Evolutionary conservation across 306 rosid genomes (phyloP).

Genomic region (Psophocarpus tetragonolobus): DNA sequence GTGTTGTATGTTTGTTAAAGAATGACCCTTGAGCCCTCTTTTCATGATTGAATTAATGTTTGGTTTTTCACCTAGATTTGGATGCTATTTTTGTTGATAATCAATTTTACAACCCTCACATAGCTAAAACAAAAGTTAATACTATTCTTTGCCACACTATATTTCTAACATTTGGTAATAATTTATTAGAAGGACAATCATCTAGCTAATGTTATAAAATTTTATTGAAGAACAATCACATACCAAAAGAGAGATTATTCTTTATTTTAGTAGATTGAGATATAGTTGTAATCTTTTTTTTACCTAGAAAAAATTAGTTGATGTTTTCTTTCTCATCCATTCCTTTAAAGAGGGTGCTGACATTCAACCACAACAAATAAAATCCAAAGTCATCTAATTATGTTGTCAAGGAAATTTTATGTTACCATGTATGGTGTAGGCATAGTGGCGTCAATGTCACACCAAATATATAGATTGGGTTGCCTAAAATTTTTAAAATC

Average conservation of each 20-base stretch:
- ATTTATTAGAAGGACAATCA: no score
- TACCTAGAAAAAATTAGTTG: not conserved
- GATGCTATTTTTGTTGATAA: not conserved
- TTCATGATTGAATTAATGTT: not conserved
- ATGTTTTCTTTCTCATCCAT: not conserved
- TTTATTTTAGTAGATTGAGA: no score
- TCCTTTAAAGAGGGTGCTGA: not conserved
- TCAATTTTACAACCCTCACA: not conserved
- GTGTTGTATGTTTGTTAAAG: not conserved
- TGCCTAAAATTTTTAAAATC: not conserved
- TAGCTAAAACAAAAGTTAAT: no score
- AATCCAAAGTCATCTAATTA: not conserved
- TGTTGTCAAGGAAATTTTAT: not conserved
- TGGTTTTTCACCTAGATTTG: constrained; percentile 1
- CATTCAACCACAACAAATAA: not conserved
- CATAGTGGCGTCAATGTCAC: not conserved
- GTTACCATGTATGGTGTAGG: not conserved
- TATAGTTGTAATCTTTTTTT: no score
- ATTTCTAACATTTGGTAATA: no score
- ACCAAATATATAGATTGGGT: not conserved
- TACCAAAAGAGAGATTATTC: no score
- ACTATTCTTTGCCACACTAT: no score
- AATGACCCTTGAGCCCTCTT: not conserved
- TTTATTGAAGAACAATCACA: no score
- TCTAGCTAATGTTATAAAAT: no score